A percentile compares a stretch with the other conserved stretches of the same genome.
Evolutionary conservation across 78 protist genomes (phyloP).

Genomic region (Monosiga brevicollis): DNA sequence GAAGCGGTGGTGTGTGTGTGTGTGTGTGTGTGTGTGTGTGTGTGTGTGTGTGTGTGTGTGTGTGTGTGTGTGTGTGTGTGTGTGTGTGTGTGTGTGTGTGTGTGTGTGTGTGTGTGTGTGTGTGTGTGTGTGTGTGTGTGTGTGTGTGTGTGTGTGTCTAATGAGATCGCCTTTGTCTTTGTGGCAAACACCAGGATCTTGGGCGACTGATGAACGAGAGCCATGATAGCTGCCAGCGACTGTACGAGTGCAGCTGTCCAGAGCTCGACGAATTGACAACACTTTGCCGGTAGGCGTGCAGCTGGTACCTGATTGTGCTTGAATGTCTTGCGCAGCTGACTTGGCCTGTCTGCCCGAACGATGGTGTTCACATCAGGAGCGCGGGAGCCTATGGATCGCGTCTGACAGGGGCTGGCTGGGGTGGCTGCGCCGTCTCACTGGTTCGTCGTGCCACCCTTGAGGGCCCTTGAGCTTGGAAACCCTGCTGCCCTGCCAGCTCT

Average conservation of each 20-base stretch:
- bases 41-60: not conserved
- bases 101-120: not conserved
- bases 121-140: not conserved
- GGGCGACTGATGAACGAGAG: constrained; percentile 11
- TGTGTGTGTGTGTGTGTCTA: not conserved
- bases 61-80: not conserved
- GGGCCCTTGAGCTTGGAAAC: too few species aligned
- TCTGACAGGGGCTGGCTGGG: constrained; percentile 30
- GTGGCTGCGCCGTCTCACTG: constrained; percentile 23
- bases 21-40: not conserved
- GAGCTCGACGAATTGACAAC: constrained; percentile 13
- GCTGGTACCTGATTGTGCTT: not conserved
- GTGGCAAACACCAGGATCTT: not conserved
- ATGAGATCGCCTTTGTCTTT: not conserved
- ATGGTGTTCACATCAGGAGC: not conserved
- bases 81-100: not conserved
- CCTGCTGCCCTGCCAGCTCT: too few species aligned
- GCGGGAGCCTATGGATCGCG: constrained; percentile 11
- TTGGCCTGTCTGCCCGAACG: not conserved
- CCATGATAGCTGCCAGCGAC: not conserved
- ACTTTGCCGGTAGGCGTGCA: not conserved
- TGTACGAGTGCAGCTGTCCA: constrained; percentile 3
- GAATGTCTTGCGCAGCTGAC: not conserved
- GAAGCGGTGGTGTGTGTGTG: not conserved
- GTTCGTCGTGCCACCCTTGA: too few species aligned